These are phyloP conservation scores for Leccinum pellstonianum DNA, from an alignment of 768 basidiomycete species.

Conservation along the genomic window DNA sequence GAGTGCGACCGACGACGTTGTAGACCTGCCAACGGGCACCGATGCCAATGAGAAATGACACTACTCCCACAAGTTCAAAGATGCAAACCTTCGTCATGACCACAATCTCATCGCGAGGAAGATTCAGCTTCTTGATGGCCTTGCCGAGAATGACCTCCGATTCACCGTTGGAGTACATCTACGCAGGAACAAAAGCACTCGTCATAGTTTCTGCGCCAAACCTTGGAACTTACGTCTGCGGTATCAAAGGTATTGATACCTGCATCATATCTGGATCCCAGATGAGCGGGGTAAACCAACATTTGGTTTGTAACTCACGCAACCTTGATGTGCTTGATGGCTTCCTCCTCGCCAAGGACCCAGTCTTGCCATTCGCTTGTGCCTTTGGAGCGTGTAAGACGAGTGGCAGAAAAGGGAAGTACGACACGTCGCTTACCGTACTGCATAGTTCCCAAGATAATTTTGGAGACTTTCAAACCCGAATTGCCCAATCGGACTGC, in stretches of 20 bases:
- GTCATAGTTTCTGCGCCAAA: background rate
- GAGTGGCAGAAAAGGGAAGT: background rate
- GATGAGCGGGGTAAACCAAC: background rate
- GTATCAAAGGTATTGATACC: conserved; percentile 38
- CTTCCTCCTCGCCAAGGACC: conserved; percentile 48
- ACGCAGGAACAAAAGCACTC: background rate
- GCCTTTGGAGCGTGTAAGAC: conserved; percentile 2
- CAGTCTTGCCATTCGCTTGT: conserved; percentile 46
- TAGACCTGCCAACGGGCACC: conserved; percentile 35
- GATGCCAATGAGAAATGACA: background rate
- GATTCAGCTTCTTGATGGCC: conserved; percentile 61
- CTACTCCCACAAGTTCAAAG: background rate
- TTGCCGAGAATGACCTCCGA: conserved; percentile 73
- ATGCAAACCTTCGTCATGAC: conserved; percentile 68
- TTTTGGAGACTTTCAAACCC: conserved; percentile 5
- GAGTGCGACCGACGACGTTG: conserved; percentile 36
- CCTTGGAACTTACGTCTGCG: conserved; percentile 28
- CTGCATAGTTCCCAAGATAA: conserved; percentile 7
- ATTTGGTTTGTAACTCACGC: conserved; percentile 35
- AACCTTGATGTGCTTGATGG: conserved; percentile 44
- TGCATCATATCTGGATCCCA: conserved; percentile 30
- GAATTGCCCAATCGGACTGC: conserved; percentile 12
- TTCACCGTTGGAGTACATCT: conserved; percentile 65
- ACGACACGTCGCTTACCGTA: conserved; percentile 9
- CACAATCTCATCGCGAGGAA: conserved; percentile 73